Conservation (phyloP, 495 filamentous ascomycete species). For the Friedmanniomyces simplex region DNA sequence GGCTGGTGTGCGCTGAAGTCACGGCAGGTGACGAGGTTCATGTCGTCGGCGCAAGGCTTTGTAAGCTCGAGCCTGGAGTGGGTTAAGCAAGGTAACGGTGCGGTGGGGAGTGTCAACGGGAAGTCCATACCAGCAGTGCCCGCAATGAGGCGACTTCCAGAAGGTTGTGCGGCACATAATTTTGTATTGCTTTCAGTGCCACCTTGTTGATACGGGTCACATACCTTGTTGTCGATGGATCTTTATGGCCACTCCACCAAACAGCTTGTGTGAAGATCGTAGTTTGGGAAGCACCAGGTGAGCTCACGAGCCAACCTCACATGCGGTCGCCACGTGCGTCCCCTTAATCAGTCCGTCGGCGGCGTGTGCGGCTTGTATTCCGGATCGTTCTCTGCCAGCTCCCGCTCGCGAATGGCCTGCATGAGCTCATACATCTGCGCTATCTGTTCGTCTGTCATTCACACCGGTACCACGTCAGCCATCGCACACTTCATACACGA, state of each 20-base stretch:
- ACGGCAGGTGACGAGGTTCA: constrained; percentile 34
- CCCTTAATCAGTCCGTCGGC: not conserved
- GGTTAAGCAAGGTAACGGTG: not conserved
- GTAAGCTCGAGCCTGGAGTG: constrained; percentile 17
- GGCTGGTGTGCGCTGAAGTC: constrained; percentile 20
- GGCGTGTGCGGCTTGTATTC: constrained; percentile 16
- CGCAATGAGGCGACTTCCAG: constrained; percentile 31
- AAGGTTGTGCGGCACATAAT: constrained; percentile 34
- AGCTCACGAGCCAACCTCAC: not conserved
- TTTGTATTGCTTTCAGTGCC: not conserved
- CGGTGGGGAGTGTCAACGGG: not conserved
- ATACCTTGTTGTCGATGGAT: not conserved
- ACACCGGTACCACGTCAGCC: not conserved
- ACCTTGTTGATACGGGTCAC: not conserved
- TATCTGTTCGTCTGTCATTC: constrained; percentile 68
- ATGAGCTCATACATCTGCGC: constrained; percentile 91
- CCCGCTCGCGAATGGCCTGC: constrained; percentile 62
- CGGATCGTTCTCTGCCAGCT: constrained; percentile 36
- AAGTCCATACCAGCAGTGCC: constrained; percentile 30
- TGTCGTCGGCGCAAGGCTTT: constrained; percentile 28
- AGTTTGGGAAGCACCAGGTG: not conserved
- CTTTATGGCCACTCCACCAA: not conserved
- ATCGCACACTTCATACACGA: not conserved
- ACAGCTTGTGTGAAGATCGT: not conserved
- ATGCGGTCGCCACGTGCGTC: not conserved